These are phyloP conservation scores for Microbotryomycetes sp. DNA, from an alignment of 1,284 basidiomycete genomes.

Conservation along the genomic window DNA sequence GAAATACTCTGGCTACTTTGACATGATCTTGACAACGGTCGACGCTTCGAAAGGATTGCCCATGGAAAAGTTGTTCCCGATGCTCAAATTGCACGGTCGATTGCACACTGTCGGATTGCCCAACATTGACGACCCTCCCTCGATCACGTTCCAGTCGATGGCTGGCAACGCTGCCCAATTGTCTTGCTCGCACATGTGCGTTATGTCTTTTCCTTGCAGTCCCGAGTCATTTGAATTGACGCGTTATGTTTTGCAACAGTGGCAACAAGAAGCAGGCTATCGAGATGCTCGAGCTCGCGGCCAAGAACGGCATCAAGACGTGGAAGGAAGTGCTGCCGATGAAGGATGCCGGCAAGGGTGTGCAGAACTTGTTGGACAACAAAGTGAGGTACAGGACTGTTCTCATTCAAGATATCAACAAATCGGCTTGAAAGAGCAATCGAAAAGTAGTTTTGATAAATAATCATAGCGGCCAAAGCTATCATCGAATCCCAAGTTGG, in stretches of 20 bases:
- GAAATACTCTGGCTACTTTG: conserved; percentile 47
- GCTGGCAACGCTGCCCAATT: conserved; percentile 43
- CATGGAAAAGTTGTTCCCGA: conserved; percentile 46
- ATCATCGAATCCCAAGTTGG: too few species aligned
- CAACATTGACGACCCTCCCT: conserved; percentile 47
- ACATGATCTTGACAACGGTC: conserved; percentile 55
- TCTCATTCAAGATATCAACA: conserved; percentile 43
- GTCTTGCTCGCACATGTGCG: conserved; percentile 52
- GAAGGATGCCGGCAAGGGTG: conserved; percentile 52
- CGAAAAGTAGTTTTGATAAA: not conserved
- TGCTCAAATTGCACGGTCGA: conserved; percentile 50
- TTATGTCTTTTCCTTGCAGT: too few species aligned
- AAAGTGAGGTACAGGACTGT: conserved; percentile 52
- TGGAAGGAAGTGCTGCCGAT: conserved; percentile 52
- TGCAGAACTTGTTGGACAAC: conserved; percentile 51
- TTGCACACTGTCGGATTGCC: conserved; percentile 54
- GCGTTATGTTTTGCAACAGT: too few species aligned
- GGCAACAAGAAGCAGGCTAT: conserved; percentile 52
- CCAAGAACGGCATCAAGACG: conserved; percentile 47
- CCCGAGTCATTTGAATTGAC: too few species aligned
- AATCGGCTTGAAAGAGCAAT: not conserved
- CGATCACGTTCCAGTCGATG: conserved; percentile 43
- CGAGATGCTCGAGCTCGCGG: conserved; percentile 55
- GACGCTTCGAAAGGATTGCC: conserved; percentile 40
- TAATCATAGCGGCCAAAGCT: not conserved